A percentile compares a stretch with the other conserved stretches of the same genome.
Evolutionary conservation across 257 asterid genomes (phyloP).

Genomic region (Solanum ahanhuiri): DNA sequence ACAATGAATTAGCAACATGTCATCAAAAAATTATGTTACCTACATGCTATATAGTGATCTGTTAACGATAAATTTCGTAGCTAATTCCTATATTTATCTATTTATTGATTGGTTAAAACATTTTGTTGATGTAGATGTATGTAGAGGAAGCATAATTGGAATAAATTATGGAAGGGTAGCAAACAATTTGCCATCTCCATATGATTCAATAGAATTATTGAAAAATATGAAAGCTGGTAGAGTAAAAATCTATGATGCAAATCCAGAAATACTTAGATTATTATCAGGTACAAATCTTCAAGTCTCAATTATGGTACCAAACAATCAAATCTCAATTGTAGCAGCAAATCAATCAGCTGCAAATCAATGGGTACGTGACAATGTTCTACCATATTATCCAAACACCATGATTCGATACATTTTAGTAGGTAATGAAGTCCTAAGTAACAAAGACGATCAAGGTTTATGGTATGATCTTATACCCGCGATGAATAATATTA

Average conservation of each 20-base stretch:
- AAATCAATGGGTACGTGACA: slow-evolving; percentile 46
- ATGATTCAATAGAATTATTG: slow-evolving; percentile 36
- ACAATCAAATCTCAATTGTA: slow-evolving; percentile 31
- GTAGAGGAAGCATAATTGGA: slow-evolving; percentile 27
- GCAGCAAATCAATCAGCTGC: slow-evolving; percentile 43
- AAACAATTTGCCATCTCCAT: slow-evolving; percentile 43
- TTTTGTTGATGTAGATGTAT: slow-evolving; percentile 21
- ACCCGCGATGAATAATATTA: slow-evolving; percentile 54
- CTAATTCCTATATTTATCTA: neutral
- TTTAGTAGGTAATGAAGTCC: slow-evolving; percentile 63
- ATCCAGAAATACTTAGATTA: slow-evolving; percentile 50
- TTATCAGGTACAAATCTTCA: slow-evolving; percentile 42
- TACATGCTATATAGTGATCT: neutral
- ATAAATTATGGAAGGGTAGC: slow-evolving; percentile 59
- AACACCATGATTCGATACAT: slow-evolving; percentile 40
- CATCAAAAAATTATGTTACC: neutral
- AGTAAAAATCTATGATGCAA: slow-evolving; percentile 56
- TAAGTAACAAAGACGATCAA: slow-evolving; percentile 18
- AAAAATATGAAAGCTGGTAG: slow-evolving; percentile 23
- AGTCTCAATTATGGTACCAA: slow-evolving; percentile 51
- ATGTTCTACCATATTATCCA: slow-evolving; percentile 46
- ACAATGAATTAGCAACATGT: no score
- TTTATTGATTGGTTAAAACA: neutral
- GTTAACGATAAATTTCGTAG: neutral
- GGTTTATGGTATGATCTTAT: slow-evolving; percentile 47